Base-by-base conservation (phyloP, 2,329 filamentous ascomycete genomes). In the Aspergillus japonicus region DNA sequence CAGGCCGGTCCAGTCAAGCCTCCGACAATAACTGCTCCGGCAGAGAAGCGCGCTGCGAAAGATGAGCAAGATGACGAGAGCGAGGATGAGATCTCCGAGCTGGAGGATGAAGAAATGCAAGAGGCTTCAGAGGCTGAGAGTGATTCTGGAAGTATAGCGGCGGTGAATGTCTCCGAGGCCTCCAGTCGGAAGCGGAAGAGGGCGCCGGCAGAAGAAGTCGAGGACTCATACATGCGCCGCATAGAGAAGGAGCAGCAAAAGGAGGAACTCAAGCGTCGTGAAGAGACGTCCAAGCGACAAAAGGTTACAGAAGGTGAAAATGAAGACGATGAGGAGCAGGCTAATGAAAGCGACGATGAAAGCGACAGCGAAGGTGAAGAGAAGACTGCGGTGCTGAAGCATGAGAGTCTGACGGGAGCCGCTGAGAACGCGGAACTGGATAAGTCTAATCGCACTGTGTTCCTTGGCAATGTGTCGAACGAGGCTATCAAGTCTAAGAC, bases 361-460 rank as follows among this genome's bases (percentile, higher is more conserved):
- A 71, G 75, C 24, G 72, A 75, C 39, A 73, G 68, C 19, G 68
- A 73, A 31, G 71, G 73, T 14, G 72, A 74, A 47, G 63, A 66
- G 11, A 57, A 62, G 14, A 65, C 60, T 33, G 62, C 69, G 11
- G 60, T 70, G 6, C 77, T 74, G 2, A 67, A 72, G 21, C 79
- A 81, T 71, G 76, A 80, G 64, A 71, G 73, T 48, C 49, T 78
- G 31, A 61, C 68, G 16, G 71, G 70, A 57, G 65, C 73, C 59
- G 67, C 72, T 5, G 75, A 78, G 58, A 68, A 75, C 5, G 71
- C 68, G 49, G 90, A 96, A 64, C 69, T 96, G 2, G 91, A 96
- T 59, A 96, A 96, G 79, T 90, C 94, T 8, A 85, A 86, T 59
- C 89, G 95, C 58, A 99, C 95, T 6, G 87, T 98, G 47, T 99